A percentile compares a stretch with the other conserved stretches of the same genome.
Evolutionary conservation across 306 rosid species (phyloP).

Genomic region (Citrullus colocynthis): DNA sequence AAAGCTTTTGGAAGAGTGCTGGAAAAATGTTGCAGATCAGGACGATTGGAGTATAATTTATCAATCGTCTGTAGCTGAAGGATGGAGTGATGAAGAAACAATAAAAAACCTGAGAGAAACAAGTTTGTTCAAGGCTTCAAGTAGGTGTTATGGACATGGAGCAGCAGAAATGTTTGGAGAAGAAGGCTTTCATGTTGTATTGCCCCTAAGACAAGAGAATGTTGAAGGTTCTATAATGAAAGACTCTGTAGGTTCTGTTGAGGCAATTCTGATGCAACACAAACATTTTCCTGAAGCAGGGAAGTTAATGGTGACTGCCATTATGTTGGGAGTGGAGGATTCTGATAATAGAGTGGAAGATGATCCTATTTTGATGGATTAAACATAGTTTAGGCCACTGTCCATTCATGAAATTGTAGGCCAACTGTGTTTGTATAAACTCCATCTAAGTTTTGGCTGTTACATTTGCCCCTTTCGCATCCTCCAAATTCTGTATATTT

Average conservation of each 20-base stretch:
- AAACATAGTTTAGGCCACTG: not conserved
- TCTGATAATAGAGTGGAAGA: slow-evolving; percentile 29
- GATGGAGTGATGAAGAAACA: slow-evolving; percentile 81
- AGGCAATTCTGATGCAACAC: slow-evolving; percentile 75
- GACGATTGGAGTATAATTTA: slow-evolving; percentile 65
- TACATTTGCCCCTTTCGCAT: not conserved
- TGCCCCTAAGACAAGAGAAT: slow-evolving; percentile 58
- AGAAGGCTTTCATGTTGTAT: slow-evolving; percentile 59
- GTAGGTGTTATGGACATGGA: slow-evolving; percentile 58
- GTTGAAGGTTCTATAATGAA: slow-evolving; percentile 25
- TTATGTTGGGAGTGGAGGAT: slow-evolving; percentile 57
- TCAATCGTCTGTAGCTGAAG: slow-evolving; percentile 44
- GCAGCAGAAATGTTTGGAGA: slow-evolving; percentile 65
- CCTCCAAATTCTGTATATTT: not conserved
- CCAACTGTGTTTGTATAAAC: not conserved
- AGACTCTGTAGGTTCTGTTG: slow-evolving; percentile 73
- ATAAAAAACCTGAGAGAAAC: slow-evolving; percentile 45
- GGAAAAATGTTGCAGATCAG: slow-evolving; percentile 72
- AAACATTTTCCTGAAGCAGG: slow-evolving; percentile 82
- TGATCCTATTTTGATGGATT: slow-evolving; percentile 54
- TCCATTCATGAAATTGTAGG: not conserved
- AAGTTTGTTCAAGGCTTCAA: slow-evolving; percentile 61
- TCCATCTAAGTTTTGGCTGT: not conserved
- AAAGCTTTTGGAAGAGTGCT: slow-evolving; percentile 74
- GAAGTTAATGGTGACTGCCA: slow-evolving; percentile 75